Evolutionary conservation across 495 filamentous ascomycete species (phyloP), one percentile per base, ranked within the genome.

Genomic region (Tuber aestivum): DNA sequence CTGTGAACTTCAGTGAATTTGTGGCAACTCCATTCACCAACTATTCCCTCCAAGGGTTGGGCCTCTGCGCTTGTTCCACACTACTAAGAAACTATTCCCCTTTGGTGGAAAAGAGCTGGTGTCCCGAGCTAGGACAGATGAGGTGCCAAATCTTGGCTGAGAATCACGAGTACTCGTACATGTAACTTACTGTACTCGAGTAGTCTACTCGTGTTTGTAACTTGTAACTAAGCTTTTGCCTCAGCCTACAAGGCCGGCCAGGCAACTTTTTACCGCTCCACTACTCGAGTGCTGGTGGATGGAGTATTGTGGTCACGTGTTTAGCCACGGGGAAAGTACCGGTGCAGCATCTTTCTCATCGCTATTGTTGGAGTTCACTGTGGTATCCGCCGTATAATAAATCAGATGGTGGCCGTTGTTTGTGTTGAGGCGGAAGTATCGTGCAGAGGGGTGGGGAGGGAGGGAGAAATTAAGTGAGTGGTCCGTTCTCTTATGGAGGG

Each of bases 401-500:
- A 40, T 40, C 7, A 40, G 7, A 56, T 12, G 23, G 9, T 12
- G 23, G 9, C 23, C 7, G 5, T 6, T 65, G 56, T 65, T 27
- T 23, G n/a, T 61, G 14, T 18, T 41, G 37, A 50, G 70, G 50
- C 61, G 77, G 70, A 76, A 48, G 74, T 7, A 23, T 48, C 44
- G 45, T 23, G 20, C 7, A 40, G 7, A 40, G 7, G 7, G 38
- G 3, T 3, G 7, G 38, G 7, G 38, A 7, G 38, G 68, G 70
- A 23, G 71, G 48, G 76, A 73, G 74, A 48, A 71, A 70, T 69
- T 7, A 50, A 70, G 27, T 44, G 65, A 76, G 50, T 5, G 7
- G 42, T 23, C 32, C 21, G 41, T 72, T 38, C 74, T 45, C 71
- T 41, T 10, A 41, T 69, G 69, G 70, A 68, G 41, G 38, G 38